phyloP scores from a whole-genome alignment of 139 green algal genomes.

The Tetratostichococcus sp. region DNA sequence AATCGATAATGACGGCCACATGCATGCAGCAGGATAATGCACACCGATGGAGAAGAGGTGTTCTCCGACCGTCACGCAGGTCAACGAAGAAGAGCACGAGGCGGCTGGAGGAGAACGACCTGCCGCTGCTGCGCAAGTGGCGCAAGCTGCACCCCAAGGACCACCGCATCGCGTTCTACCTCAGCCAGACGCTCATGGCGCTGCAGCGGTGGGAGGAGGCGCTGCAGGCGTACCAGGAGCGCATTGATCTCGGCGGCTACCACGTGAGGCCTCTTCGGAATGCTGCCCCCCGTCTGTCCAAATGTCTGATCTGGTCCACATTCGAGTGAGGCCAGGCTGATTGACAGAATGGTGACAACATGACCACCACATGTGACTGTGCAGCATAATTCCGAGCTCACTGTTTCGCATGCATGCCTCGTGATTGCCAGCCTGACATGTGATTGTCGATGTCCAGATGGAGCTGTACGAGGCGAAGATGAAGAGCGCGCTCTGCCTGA shows the following conservation, averaged over 20 bases:
- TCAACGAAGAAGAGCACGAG: not conserved
- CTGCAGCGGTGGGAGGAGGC: not conserved
- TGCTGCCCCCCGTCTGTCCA: not conserved
- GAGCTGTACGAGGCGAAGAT: not conserved
- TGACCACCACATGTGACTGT: no score
- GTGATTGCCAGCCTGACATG: no score
- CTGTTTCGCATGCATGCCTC: no score
- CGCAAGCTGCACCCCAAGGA: not conserved
- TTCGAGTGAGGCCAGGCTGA: no score
- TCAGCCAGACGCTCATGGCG: not conserved
- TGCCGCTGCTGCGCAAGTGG: not conserved
- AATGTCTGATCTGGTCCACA: no score
- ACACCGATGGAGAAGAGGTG: no score
- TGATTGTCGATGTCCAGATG: not conserved
- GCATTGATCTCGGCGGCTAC: not conserved
- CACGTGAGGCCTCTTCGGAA: not conserved
- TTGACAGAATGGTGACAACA: no score
- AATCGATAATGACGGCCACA: no score
- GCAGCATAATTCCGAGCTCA: no score
- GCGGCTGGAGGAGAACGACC: not conserved
- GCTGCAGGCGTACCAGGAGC: not conserved
- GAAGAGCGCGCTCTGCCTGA: not conserved
- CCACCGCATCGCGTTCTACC: not conserved
- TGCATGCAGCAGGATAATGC: no score
- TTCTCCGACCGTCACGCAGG: not conserved